These are phyloP conservation scores for Apiospora sp. DNA, from an alignment of 2,329 filamentous ascomycete genomes.

Conservation along the genomic window DNA sequence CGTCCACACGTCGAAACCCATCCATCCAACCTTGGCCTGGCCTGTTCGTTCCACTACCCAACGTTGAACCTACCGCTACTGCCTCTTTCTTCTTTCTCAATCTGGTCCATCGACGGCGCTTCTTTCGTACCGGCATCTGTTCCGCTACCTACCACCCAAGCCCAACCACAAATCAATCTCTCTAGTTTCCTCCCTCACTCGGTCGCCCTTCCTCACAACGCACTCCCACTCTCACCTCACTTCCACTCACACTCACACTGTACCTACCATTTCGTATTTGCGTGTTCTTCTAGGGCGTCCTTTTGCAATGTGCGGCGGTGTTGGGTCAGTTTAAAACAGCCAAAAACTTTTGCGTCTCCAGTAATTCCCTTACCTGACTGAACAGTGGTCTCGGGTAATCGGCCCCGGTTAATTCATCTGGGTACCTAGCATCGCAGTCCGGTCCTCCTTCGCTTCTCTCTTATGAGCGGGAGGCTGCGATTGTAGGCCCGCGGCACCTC, in stretches of 20 bases:
- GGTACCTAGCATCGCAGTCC: slow-evolving; percentile 7
- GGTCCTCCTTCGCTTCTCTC: background rate
- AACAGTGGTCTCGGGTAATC: slow-evolving; percentile 21
- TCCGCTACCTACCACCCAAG: slow-evolving; percentile 9
- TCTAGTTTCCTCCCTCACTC: slow-evolving; percentile 6
- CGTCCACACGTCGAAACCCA: background rate
- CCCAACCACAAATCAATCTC: background rate
- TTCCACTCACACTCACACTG: background rate
- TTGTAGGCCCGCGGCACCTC: slow-evolving; percentile 5
- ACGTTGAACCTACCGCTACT: background rate
- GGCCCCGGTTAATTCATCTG: slow-evolving; percentile 11
- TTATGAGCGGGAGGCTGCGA: slow-evolving; percentile 17
- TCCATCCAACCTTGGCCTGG: slow-evolving; percentile 5
- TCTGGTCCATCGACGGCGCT: background rate
- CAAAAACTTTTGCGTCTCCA: slow-evolving; percentile 14
- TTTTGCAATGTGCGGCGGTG: slow-evolving; percentile 17
- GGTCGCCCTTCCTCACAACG: background rate
- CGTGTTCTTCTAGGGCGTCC: slow-evolving; percentile 7
- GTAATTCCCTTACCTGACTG: slow-evolving; percentile 21
- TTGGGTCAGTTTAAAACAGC: slow-evolving; percentile 22
- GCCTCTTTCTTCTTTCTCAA: slow-evolving; percentile 1
- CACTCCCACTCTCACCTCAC: background rate
- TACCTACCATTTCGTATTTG: background rate
- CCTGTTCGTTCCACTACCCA: background rate
- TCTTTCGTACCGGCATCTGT: slow-evolving; percentile 14